Conservation (phyloP, 192 early-diverging fungal genomes). For the Glomus cerebriforme region DNA sequence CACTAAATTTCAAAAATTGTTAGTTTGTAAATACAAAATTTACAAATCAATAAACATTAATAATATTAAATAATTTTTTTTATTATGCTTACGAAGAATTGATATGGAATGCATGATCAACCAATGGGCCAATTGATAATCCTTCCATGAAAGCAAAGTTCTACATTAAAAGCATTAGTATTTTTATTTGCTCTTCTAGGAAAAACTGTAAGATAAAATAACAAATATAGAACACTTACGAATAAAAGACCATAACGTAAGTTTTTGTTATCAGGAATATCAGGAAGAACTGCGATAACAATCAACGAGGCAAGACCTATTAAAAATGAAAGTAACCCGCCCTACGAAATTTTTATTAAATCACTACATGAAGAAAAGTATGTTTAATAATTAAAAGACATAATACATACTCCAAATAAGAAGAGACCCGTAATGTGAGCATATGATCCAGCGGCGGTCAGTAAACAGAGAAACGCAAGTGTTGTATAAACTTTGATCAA, state of each 20-base stretch:
- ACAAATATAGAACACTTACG: not conserved
- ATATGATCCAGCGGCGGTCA: constrained; percentile 3
- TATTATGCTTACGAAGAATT: not conserved
- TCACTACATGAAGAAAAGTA: not conserved
- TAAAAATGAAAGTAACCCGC: constrained; percentile 22
- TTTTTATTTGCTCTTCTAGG: not conserved
- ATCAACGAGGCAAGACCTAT: constrained; percentile 11
- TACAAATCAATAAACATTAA: no score
- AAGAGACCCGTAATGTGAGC: constrained; percentile 8
- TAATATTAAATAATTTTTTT: no score
- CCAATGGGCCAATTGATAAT: constrained; percentile 30
- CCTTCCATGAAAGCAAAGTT: constrained; percentile 36
- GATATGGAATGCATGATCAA: constrained; percentile 6
- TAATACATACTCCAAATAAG: constrained; percentile 21
- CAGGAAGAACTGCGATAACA: not conserved
- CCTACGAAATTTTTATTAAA: constrained; percentile 3
- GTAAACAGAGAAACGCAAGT: not conserved
- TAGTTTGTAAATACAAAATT: no score
- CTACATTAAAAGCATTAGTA: not conserved
- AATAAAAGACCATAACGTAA: constrained; percentile 24
- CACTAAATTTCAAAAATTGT: not conserved
- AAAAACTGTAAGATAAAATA: not conserved
- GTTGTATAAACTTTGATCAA: constrained; percentile 19
- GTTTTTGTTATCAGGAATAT: constrained; percentile 8
- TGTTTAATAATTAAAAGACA: not conserved